Evolutionary conservation across 352 stramenopile genomes (phyloP).

Genomic region (Pythium plurisporium): DNA sequence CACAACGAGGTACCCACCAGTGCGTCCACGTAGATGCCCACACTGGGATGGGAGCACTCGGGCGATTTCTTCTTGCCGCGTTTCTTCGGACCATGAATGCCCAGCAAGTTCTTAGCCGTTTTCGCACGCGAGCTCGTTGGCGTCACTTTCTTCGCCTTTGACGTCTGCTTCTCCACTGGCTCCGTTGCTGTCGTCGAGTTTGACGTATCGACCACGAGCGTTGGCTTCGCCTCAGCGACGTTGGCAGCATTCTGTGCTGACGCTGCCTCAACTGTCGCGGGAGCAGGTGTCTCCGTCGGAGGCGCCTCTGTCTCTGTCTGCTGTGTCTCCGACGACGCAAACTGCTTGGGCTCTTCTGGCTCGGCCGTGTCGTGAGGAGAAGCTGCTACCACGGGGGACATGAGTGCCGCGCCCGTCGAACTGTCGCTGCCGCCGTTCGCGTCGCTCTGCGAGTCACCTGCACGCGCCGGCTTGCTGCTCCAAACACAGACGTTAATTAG

Average conservation of each 20-base stretch:
- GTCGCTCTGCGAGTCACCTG: background rate
- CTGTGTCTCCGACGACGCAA: background rate
- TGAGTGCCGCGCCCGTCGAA: background rate
- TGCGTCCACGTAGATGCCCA: conserved; percentile 66
- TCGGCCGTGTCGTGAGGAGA: background rate
- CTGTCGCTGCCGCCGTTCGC: background rate
- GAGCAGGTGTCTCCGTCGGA: background rate
- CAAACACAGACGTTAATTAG: background rate
- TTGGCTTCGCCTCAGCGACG: too few species aligned
- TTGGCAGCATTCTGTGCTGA: too few species aligned
- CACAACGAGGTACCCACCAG: conserved; percentile 26
- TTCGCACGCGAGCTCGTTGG: conserved; percentile 10
- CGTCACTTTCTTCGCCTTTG: conserved; percentile 10
- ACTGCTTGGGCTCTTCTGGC: background rate
- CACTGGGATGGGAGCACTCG: conserved; percentile 24
- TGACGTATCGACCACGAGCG: conserved; percentile 2
- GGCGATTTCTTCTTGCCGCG: conserved; percentile 25
- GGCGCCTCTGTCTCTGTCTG: background rate
- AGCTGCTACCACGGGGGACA: background rate
- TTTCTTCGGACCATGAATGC: conserved; percentile 21
- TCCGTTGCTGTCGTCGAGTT: background rate
- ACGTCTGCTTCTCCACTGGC: too few species aligned
- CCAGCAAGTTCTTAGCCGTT: conserved; percentile 10
- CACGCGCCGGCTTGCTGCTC: background rate
- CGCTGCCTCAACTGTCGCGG: too few species aligned